A percentile compares a stretch with the other conserved stretches of the same genome.
Evolutionary conservation across 2,329 filamentous ascomycete species (phyloP).

Genomic region (Shiraia bambusicola): DNA sequence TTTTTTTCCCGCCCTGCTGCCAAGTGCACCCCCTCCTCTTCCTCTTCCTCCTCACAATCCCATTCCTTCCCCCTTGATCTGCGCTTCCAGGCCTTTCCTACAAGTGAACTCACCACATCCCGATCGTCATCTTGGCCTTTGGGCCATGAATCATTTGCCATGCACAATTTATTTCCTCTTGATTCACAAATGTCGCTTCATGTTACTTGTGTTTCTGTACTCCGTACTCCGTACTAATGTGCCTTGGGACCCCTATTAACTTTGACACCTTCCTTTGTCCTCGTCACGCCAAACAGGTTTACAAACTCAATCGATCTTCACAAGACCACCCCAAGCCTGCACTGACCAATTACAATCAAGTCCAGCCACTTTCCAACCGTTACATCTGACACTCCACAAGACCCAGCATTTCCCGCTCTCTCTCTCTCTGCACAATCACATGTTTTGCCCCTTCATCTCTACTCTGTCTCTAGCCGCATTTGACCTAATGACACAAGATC

Average conservation of each 20-base stretch:
- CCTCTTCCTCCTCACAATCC: background rate
- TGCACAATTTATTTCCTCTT: background rate
- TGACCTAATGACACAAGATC: background rate
- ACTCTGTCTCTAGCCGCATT: background rate
- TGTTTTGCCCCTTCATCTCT: background rate
- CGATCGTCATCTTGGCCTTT: too few species aligned
- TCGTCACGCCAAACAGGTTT: too few species aligned
- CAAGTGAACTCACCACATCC: too few species aligned
- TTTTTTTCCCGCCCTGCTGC: conserved; percentile 1
- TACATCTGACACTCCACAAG: background rate
- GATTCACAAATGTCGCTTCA: too few species aligned
- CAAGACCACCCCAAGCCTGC: background rate
- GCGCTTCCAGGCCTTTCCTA: background rate
- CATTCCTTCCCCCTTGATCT: background rate
- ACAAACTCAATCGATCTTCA: background rate
- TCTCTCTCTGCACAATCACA: too few species aligned
- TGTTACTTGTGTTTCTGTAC: too few species aligned
- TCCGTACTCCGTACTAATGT: too few species aligned
- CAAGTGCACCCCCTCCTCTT: background rate
- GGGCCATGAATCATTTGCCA: too few species aligned
- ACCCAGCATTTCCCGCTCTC: too few species aligned
- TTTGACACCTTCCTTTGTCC: too few species aligned
- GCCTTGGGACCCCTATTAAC: too few species aligned
- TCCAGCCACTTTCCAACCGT: background rate
- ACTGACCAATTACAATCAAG: conserved; percentile 64